Evolutionary conservation across 2,329 filamentous ascomycete species (phyloP).

Genomic region (Cordyceps cicadae): DNA sequence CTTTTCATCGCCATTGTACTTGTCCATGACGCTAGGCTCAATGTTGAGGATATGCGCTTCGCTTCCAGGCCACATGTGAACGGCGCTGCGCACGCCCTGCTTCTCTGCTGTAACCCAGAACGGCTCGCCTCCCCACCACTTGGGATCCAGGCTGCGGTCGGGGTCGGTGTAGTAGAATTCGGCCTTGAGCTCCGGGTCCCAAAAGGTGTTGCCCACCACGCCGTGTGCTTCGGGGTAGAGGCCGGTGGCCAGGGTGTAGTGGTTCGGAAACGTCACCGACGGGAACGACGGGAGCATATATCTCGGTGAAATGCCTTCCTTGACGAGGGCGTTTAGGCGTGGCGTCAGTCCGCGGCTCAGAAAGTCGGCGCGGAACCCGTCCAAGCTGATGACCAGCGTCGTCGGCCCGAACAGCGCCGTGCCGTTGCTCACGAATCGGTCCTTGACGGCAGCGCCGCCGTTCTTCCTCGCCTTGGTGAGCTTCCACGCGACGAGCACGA

Average conservation of each 20-base stretch:
- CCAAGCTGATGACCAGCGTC: conserved; percentile 85
- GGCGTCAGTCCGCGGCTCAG: conserved; percentile 77
- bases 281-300: conserved; percentile 96
- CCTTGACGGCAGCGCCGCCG: conserved; percentile 18
- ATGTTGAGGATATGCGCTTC: conserved; percentile 74
- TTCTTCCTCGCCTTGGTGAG: conserved; percentile 39
- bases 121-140: conserved; percentile 94
- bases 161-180: conserved; percentile 87
- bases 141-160: conserved; percentile 63
- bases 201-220: conserved; percentile 89
- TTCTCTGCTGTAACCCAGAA: conserved; percentile 89
- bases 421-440: conserved; percentile 57
- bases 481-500: conserved; percentile 52
- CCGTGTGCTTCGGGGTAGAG: conserved; percentile 90
- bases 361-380: conserved; percentile 94
- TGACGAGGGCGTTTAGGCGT: conserved; percentile 67
- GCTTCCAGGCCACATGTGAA: conserved; percentile 98
- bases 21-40: conserved; percentile 74
- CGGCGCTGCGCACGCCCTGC: conserved; percentile 66
- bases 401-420: conserved; percentile 85
- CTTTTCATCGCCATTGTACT: conserved; percentile 69
- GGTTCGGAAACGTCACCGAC: conserved; percentile 93
- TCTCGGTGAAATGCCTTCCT: conserved; percentile 75
- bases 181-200: conserved; percentile 67
- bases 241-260: conserved; percentile 88